Evolutionary conservation across 495 filamentous ascomycete species (phyloP).

Genomic region (Saxophila tyrrhenica): DNA sequence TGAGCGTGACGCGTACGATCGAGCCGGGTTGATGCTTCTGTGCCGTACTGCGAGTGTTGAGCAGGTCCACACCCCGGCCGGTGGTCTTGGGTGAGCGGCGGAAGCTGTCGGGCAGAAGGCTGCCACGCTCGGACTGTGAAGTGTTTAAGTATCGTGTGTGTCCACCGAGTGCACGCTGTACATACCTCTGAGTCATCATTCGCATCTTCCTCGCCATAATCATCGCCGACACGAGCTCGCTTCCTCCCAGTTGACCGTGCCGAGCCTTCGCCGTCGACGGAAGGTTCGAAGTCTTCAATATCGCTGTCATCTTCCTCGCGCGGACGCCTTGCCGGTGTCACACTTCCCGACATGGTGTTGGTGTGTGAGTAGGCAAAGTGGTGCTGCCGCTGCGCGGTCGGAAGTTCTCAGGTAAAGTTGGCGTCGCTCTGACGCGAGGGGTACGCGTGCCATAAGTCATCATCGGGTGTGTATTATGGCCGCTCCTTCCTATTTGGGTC

Average conservation of each 20-base stretch:
- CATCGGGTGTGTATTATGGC: too few species aligned
- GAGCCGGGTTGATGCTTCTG: constrained; percentile 59
- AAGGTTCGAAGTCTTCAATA: constrained; percentile 7
- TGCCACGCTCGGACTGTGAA: neutral
- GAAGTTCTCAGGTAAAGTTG: too few species aligned
- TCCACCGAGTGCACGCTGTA: neutral
- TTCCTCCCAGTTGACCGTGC: constrained; percentile 17
- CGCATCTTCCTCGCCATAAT: neutral
- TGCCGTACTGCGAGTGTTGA: neutral
- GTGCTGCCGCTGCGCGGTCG: too few species aligned
- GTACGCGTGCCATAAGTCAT: too few species aligned
- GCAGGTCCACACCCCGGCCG: neutral
- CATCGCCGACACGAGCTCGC: constrained; percentile 15
- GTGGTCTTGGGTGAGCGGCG: constrained; percentile 18
- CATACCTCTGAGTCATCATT: constrained; percentile 1
- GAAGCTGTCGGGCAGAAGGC: constrained; percentile 17
- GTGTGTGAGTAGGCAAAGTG: too few species aligned
- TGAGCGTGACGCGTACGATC: constrained; percentile 75
- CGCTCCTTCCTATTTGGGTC: too few species aligned
- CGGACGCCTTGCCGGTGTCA: constrained; percentile 3
- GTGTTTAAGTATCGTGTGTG: neutral
- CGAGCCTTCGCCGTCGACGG: constrained; percentile 4
- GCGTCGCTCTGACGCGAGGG: too few species aligned
- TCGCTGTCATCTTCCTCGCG: constrained; percentile 15
- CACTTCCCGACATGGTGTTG: constrained; percentile 1